phyloP scores from a whole-genome alignment of 2,329 filamentous ascomycete species.

The Pseudocercospora fuligena region DNA sequence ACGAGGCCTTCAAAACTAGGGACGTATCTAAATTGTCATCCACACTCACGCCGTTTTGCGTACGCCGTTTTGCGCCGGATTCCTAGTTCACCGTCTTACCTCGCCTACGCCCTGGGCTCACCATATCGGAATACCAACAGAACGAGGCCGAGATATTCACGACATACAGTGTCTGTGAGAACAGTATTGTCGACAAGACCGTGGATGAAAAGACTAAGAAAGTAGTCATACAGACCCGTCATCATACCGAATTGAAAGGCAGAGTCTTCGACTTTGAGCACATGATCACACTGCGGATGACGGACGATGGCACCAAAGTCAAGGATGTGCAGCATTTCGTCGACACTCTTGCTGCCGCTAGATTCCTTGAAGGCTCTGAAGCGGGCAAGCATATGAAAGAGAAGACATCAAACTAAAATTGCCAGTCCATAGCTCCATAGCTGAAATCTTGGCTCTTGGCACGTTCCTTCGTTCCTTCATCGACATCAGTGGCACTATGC shows the following conservation, averaged over 20 bases:
- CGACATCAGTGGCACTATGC: neutral
- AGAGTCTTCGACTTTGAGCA: constrained; percentile 1
- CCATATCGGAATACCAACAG: neutral
- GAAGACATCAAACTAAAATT: neutral
- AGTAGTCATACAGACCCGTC: neutral
- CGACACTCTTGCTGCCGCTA: neutral
- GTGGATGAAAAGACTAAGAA: constrained; percentile 3
- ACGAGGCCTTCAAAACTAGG: neutral
- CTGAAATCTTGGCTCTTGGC: neutral
- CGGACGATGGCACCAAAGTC: neutral
- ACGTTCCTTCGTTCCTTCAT: neutral
- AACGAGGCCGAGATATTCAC: neutral
- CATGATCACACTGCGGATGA: constrained; percentile 3
- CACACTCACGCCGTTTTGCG: neutral
- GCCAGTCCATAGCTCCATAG: too few relatives aligned
- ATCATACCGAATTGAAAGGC: neutral
- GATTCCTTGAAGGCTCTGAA: neutral
- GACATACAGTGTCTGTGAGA: neutral
- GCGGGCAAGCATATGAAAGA: neutral
- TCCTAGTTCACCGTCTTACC: neutral
- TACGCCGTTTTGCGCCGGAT: neutral
- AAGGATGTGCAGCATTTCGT: constrained; percentile 4
- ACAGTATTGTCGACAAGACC: neutral
- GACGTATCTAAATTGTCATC: neutral
- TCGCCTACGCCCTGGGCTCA: neutral